A percentile compares a stretch with the other conserved stretches of the same genome.
Conservation (phyloP, 495 filamentous ascomycete species). For the Cladorrhinum samala region DNA sequence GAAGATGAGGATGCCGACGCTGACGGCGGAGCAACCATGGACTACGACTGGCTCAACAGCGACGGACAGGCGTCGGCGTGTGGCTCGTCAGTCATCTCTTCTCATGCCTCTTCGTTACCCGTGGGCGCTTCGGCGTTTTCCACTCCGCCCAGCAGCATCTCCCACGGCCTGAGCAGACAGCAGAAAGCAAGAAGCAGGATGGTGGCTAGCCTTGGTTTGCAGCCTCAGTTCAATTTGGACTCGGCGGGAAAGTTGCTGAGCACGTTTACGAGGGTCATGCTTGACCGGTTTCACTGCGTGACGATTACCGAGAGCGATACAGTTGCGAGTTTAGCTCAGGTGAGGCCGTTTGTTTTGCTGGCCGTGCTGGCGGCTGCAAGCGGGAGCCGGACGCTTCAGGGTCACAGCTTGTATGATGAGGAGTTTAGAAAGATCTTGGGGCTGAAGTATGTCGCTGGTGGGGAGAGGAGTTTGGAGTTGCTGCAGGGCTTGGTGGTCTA, state of each 20-base stretch:
- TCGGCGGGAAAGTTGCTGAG: conserved; percentile 36
- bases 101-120: conserved; percentile 24
- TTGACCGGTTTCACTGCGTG: conserved; percentile 36
- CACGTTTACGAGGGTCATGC: conserved; percentile 31
- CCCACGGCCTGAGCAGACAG: not conserved
- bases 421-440: conserved; percentile 45
- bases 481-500: conserved; percentile 42
- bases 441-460: conserved; percentile 43
- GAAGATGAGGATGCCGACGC: conserved; percentile 9
- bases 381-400: conserved; percentile 36
- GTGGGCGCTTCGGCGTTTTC: conserved; percentile 29
- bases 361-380: conserved; percentile 42
- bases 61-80: conserved; percentile 4
- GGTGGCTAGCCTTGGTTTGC: conserved; percentile 26
- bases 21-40: conserved; percentile 4
- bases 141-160: conserved; percentile 22
- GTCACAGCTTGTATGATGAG: conserved; percentile 43
- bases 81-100: conserved; percentile 10
- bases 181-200: conserved; percentile 2
- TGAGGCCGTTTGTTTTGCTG: conserved; percentile 39
- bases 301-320: conserved; percentile 27
- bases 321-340: conserved; percentile 30
- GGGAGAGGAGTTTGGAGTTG: conserved; percentile 40
- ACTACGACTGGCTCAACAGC: conserved; percentile 12
- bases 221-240: conserved; percentile 45